Conservation (phyloP, 306 rosid species). For the Quercus rubra region DNA sequence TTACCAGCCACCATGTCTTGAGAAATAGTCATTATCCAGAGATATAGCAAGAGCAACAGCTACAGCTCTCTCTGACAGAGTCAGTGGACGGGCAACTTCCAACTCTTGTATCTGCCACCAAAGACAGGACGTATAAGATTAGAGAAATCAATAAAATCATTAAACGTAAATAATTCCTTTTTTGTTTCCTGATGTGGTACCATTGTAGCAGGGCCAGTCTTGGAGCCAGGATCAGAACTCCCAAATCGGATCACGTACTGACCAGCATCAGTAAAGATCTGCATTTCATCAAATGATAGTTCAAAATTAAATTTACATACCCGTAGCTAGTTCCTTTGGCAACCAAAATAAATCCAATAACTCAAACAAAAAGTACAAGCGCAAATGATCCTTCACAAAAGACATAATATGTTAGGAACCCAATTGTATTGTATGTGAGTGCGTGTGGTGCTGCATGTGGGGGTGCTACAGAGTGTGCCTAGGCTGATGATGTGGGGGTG, state of each 20-base stretch:
- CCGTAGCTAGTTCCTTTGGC: background rate
- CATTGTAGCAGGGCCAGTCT: conserved; percentile 56
- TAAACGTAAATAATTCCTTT: background rate
- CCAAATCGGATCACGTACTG: conserved; percentile 96
- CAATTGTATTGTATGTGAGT: too few species aligned
- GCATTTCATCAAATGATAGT: conserved; percentile 21
- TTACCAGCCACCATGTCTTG: conserved; percentile 96
- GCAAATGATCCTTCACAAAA: background rate
- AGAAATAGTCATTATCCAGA: conserved; percentile 95
- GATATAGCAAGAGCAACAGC: conserved; percentile 96
- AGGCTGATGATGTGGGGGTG: too few species aligned
- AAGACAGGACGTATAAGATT: background rate
- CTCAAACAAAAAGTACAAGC: background rate
- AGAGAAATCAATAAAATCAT: background rate
- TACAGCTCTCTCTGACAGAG: conserved; percentile 84
- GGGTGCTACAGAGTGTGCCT: too few species aligned
- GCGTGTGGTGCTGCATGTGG: too few species aligned
- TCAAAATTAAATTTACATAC: background rate
- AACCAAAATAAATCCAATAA: background rate
- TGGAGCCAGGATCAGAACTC: conserved; percentile 62
- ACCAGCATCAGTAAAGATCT: conserved; percentile 95
- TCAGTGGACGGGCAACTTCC: conserved; percentile 68
- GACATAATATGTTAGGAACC: background rate
- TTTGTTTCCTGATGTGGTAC: conserved; percentile 13
- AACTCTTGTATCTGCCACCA: conserved; percentile 70